These are phyloP conservation scores for Syzygium malaccense DNA, from an alignment of 441 rosid species.

Conservation along the genomic window DNA sequence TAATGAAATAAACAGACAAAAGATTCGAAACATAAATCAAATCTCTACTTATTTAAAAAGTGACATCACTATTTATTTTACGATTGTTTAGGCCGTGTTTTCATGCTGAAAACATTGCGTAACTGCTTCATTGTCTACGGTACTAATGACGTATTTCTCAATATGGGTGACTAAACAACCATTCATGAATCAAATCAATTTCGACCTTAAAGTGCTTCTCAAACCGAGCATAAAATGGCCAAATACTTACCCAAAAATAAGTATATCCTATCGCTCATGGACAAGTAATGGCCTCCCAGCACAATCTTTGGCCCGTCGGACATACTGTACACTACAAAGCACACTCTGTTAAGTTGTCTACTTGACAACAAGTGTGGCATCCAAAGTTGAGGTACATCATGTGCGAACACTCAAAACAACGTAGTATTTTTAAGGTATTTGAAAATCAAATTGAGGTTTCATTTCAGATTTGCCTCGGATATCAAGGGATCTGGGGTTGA, in stretches of 20 bases:
- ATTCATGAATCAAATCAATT: not conserved
- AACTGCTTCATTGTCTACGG: not conserved
- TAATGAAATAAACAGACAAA: no score
- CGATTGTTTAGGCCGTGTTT: no score
- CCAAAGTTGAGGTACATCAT: not conserved
- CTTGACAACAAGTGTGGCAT: not conserved
- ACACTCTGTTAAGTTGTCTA: not conserved
- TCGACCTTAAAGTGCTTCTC: not conserved
- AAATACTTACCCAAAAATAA: not conserved
- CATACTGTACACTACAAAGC: not conserved
- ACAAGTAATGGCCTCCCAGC: not conserved
- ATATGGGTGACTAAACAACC: not conserved
- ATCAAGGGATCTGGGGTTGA: not conserved
- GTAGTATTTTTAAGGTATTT: not conserved
- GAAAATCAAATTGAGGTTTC: not conserved
- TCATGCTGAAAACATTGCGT: not conserved
- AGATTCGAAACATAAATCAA: no score
- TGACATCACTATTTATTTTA: no score
- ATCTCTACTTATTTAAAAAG: no score
- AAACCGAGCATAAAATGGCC: not conserved
- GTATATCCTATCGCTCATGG: not conserved
- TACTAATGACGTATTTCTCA: not conserved
- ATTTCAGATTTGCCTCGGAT: not conserved
- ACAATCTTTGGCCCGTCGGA: not conserved
- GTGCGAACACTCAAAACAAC: not conserved